These are phyloP conservation scores for Hyaloscypha hepaticicola DNA, from an alignment of 495 filamentous ascomycete genomes.

Conservation along the genomic window DNA sequence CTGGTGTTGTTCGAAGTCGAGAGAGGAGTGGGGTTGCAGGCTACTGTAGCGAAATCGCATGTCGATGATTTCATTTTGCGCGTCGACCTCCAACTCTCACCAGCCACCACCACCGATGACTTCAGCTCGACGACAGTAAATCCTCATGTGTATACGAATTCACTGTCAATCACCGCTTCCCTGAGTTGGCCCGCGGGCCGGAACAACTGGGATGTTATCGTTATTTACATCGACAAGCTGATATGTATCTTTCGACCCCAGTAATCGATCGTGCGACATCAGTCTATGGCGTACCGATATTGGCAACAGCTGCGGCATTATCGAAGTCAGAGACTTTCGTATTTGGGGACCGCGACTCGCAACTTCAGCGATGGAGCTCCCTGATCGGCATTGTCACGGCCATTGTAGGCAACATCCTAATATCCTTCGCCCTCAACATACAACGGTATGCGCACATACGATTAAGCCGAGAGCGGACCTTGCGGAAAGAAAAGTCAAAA, in stretches of 20 bases:
- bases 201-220: conserved; percentile 18
- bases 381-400: conserved; percentile 93
- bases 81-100: conserved; percentile 2
- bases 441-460: conserved; percentile 94
- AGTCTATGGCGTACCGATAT: background rate
- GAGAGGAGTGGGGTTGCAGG: conserved; percentile 1
- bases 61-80: conserved; percentile 10
- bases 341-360: conserved; percentile 33
- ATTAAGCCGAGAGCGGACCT: conserved; percentile 56
- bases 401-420: conserved; percentile 86
- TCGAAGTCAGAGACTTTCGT: background rate
- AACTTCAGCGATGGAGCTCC: conserved; percentile 78
- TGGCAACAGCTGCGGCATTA: background rate
- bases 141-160: conserved; percentile 12
- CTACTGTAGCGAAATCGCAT: background rate
- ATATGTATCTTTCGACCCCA: conserved; percentile 28
- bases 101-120: background rate
- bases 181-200: conserved; percentile 15
- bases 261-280: conserved; percentile 11
- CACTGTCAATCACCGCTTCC: conserved; percentile 1
- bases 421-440: conserved; percentile 92
- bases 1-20: conserved; percentile 1
- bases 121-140: background rate
- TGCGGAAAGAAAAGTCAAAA: conserved; percentile 38
- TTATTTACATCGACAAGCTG: conserved; percentile 7